Conservation (phyloP, 371 early-diverging fungal species). For the Mortierella sp. region DNA sequence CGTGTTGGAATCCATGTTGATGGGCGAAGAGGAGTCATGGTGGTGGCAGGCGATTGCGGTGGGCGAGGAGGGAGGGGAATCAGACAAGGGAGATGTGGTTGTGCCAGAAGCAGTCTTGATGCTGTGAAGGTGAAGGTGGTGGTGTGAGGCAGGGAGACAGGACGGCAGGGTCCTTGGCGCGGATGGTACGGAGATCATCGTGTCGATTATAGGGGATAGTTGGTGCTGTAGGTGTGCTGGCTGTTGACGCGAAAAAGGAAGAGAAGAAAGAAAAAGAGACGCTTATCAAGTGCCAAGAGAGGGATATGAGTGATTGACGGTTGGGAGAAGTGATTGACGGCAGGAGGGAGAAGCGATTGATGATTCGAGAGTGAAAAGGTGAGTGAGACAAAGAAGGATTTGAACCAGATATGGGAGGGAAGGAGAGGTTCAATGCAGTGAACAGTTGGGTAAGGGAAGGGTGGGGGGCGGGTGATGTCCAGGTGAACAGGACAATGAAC, state of each 20-base stretch:
- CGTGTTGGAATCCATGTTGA: constrained; percentile 11
- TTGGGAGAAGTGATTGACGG: not conserved
- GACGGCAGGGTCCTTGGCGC: constrained; percentile 20
- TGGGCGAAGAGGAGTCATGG: constrained; percentile 8
- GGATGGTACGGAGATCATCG: constrained; percentile 46
- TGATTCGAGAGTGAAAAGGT: not conserved
- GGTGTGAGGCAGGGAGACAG: not conserved
- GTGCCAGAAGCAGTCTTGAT: not conserved
- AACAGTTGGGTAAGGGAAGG: not conserved
- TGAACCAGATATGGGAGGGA: not conserved
- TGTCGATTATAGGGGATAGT: too few relatives aligned
- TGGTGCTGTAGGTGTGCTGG: not conserved
- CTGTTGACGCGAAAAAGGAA: not conserved
- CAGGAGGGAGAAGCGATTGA: not conserved
- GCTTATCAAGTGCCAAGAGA: not conserved
- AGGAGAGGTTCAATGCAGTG: not conserved
- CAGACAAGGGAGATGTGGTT: not conserved
- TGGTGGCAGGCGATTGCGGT: not conserved
- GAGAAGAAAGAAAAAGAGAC: not conserved
- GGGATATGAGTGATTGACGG: not conserved
- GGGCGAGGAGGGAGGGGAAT: constrained; percentile 6
- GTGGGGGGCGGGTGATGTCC: not conserved
- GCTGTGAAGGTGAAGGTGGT: constrained; percentile 17
- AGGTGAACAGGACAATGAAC: too few relatives aligned
- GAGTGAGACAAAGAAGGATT: not conserved